These are phyloP conservation scores for Pseudozyma hubeiensis DNA, from an alignment of 1,284 basidiomycete species.

Conservation along the genomic window DNA sequence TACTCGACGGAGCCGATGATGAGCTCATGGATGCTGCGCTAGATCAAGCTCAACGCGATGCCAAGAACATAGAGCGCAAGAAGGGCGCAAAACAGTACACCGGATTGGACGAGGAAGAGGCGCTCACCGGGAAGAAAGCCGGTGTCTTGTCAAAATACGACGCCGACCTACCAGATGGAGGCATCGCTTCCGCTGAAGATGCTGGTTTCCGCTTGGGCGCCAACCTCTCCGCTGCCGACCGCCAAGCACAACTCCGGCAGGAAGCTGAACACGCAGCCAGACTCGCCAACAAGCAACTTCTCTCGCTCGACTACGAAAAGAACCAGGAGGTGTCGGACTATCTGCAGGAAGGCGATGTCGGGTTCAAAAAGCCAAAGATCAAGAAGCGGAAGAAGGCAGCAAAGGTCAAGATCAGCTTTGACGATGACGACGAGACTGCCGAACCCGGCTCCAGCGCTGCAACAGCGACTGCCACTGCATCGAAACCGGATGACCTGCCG, in stretches of 20 bases:
- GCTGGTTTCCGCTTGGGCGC: constrained; percentile 56
- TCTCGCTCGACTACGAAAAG: constrained; percentile 88
- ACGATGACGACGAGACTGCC: constrained; percentile 72
- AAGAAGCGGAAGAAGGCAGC: constrained; percentile 89
- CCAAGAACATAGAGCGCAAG: constrained; percentile 84
- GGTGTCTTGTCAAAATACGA: constrained; percentile 95
- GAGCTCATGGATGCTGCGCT: constrained; percentile 94
- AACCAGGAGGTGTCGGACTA: constrained; percentile 89
- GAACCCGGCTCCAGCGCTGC: constrained; percentile 42
- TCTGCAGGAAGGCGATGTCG: constrained; percentile 86
- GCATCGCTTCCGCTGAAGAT: constrained; percentile 16
- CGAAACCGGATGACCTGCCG: background rate
- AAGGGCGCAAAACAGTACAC: constrained; percentile 91
- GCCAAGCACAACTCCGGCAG: constrained; percentile 70
- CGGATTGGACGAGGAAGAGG: constrained; percentile 94
- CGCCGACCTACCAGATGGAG: constrained; percentile 80
- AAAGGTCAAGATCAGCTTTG: constrained; percentile 77
- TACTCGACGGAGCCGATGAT: constrained; percentile 96
- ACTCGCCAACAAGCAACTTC: constrained; percentile 69
- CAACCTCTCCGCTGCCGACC: constrained; percentile 35
- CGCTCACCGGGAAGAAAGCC: constrained; percentile 77
- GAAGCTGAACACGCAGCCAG: constrained; percentile 75
- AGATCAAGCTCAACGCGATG: constrained; percentile 83
- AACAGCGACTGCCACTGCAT: background rate
- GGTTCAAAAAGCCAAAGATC: constrained; percentile 89